Base-by-base conservation (phyloP, 116 monocot genomes). In the Posidonia oceanica region DNA sequence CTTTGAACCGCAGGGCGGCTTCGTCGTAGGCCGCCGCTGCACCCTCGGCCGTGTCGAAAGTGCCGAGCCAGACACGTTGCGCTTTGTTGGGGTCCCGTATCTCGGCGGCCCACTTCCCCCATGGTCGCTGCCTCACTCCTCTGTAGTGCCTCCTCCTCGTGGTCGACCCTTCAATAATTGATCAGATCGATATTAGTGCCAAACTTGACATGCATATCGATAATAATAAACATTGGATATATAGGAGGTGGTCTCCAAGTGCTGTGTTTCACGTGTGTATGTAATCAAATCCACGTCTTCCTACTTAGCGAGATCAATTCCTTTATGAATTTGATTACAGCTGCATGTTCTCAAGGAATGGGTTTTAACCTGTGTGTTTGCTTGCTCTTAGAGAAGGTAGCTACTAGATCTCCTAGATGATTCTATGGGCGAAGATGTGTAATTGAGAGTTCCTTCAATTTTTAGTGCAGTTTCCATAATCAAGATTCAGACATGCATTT, bases 1-100 rank as follows among this genome's bases (percentile, higher is more conserved):
- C 85, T 48, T 85, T 85, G 71, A 85, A 85, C 22, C 69, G 40
- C 2, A 85, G 58, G 21, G 85, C 90, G 0, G 90, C 90, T 59
- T 75, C 80, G 69, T 93, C 93, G 64, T 93, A 93, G 22, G 93
- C 93, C 7, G 75, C 67, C 57, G 93, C 93, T 0, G 93, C 93
- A 4, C 64, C 83, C 77, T 93, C 93, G 20, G 93, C 93, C 4
- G 93, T 93, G 83, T 87, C 83, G 70, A 89, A 93, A 15, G 93
- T 93, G 65, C 93, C 93, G 2, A 93, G 87, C 93, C 93, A 93
- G 6, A 90, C 90, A 2, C 69, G 69, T 12, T 69, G 69, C 0
- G 88, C 84, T 73, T 84, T 88, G 65, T 78, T 76, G 21, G 88
- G 88, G 67, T 88, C 88, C 42, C 83, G 67, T 64, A 83, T 83